Evolutionary conservation across 495 filamentous ascomycete genomes (phyloP).

Genomic region (Penicillium atrosanguineum): DNA sequence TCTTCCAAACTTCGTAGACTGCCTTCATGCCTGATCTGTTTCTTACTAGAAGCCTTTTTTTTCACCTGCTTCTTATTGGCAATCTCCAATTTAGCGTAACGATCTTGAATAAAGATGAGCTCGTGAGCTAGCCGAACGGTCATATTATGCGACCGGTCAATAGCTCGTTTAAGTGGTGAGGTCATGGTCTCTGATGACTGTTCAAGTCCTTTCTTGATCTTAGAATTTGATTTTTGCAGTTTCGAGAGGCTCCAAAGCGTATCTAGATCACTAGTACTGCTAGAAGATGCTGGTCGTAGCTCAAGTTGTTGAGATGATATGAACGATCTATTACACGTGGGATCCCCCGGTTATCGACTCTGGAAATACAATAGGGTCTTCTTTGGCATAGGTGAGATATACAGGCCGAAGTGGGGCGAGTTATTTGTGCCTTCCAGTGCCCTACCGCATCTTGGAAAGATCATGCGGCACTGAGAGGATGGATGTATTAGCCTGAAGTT

Average conservation of each 20-base stretch:
- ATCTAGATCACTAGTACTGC: slow-evolving; percentile 1
- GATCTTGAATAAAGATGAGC: background rate
- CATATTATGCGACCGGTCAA: slow-evolving; percentile 2
- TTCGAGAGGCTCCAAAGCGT: slow-evolving; percentile 1
- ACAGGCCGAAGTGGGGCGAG: too few species aligned
- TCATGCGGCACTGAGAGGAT: too few species aligned
- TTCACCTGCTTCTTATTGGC: slow-evolving; percentile 1
- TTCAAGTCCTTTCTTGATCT: slow-evolving; percentile 1
- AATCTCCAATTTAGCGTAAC: background rate
- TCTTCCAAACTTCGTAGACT: background rate
- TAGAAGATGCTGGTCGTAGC: too few species aligned
- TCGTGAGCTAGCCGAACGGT: background rate
- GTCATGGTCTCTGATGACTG: background rate
- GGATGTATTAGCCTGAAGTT: too few species aligned
- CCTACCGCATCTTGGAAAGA: too few species aligned
- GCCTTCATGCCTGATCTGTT: background rate
- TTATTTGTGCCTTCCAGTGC: too few species aligned
- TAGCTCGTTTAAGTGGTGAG: background rate
- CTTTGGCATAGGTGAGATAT: too few species aligned
- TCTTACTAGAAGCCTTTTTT: background rate
- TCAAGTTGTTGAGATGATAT: too few species aligned
- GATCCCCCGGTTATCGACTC: too few species aligned
- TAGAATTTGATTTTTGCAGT: too few species aligned
- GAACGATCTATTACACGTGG: too few species aligned
- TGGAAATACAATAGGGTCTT: too few species aligned